Conservation (phyloP, 306 rosid species). For the Trifolium repens region DNA sequence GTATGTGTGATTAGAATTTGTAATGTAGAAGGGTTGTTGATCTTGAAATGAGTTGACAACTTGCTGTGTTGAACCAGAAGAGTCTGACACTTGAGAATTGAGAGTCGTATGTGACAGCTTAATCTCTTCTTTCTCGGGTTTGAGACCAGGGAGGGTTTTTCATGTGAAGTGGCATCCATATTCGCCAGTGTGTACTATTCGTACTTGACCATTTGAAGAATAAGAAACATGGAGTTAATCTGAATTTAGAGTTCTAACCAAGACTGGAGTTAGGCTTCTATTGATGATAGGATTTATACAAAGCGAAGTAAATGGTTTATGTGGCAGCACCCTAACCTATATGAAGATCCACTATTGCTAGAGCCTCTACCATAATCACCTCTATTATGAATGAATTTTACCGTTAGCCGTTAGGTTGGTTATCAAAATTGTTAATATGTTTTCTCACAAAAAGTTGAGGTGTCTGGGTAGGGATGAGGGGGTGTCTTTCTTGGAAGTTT, state of each 20-base stretch:
- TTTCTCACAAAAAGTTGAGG: neutral
- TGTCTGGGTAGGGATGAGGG: neutral
- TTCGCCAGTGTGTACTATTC: neutral
- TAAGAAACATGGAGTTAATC: neutral
- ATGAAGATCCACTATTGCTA: neutral
- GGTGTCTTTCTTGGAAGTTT: neutral
- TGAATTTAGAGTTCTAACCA: neutral
- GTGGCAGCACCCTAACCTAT: neutral
- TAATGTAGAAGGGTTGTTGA: neutral
- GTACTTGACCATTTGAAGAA: neutral
- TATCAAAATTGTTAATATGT: conserved; percentile 10
- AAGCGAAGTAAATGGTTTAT: neutral
- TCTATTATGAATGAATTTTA: neutral
- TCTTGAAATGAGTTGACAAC: neutral
- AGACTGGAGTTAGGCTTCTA: neutral
- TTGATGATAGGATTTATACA: neutral
- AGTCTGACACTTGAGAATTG: neutral
- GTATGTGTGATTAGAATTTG: neutral
- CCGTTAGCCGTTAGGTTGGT: neutral
- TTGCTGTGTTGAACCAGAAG: neutral
- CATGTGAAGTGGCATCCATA: neutral
- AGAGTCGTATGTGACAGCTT: neutral
- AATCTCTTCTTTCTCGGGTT: neutral
- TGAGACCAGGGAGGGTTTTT: neutral
- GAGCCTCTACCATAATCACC: neutral